Conservation (phyloP, 1,284 basidiomycete species). For the Puccinia novopanici region DNA sequence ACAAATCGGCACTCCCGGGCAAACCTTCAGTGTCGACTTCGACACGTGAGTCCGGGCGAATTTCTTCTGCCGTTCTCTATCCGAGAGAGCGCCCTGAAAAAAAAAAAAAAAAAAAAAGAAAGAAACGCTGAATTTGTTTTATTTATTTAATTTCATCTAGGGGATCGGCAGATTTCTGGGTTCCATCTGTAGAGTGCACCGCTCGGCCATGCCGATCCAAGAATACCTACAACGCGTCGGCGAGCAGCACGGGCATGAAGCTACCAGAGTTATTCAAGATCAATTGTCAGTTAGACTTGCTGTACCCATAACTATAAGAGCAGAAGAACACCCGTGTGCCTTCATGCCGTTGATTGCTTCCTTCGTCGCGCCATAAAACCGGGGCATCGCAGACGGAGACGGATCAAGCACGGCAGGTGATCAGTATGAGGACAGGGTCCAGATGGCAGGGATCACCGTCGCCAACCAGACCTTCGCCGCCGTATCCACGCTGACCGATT, state of each 20-base stretch:
- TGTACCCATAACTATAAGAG: background rate
- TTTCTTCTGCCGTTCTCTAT: background rate
- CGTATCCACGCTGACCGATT: slow-evolving; percentile 23
- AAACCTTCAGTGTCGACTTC: slow-evolving; percentile 44
- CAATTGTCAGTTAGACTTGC: slow-evolving; percentile 15
- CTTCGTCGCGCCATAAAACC: background rate
- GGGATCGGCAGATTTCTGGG: slow-evolving; percentile 43
- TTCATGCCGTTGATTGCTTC: background rate
- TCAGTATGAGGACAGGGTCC: slow-evolving; percentile 12
- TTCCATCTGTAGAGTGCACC: slow-evolving; percentile 33
- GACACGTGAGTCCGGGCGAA: slow-evolving; percentile 33
- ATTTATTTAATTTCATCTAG: background rate
- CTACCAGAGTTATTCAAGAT: slow-evolving; percentile 12
- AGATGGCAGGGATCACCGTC: slow-evolving; percentile 30
- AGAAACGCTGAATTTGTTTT: background rate
- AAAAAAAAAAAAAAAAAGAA: too few species aligned
- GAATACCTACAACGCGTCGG: slow-evolving; percentile 28
- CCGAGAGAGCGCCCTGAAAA: background rate
- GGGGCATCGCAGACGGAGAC: slow-evolving; percentile 26
- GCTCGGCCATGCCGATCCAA: slow-evolving; percentile 26
- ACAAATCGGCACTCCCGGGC: slow-evolving; percentile 35
- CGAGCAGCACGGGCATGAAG: slow-evolving; percentile 11
- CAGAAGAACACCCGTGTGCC: background rate
- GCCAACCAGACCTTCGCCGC: slow-evolving; percentile 41
- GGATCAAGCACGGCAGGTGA: slow-evolving; percentile 44